Percentiles rank a stretch among this genome's conserved stretches.
phyloP scores from a whole-genome alignment of 1,284 basidiomycete genomes.

The Vanrija sp. region DNA sequence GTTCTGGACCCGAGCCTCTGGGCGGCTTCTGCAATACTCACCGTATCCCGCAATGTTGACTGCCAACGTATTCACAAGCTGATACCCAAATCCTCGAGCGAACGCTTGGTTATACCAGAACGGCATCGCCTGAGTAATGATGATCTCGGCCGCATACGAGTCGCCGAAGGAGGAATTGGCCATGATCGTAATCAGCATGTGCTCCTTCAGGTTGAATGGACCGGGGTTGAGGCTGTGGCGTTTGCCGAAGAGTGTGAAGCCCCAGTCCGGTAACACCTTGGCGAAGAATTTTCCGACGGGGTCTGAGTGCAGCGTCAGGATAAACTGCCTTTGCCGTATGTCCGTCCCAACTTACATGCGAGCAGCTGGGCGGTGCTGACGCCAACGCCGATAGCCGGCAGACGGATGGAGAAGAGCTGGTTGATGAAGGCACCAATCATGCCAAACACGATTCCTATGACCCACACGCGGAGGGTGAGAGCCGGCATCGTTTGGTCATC shows the following conservation, averaged over 20 bases:
- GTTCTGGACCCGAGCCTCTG: too few species aligned
- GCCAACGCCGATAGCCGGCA: conserved; percentile 59
- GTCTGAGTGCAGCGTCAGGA: background rate
- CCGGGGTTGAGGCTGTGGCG: conserved; percentile 47
- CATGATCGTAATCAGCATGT: conserved; percentile 35
- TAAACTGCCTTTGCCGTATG: background rate
- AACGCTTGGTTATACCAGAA: conserved; percentile 40
- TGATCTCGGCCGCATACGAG: conserved; percentile 46
- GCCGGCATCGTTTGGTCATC: conserved; percentile 74
- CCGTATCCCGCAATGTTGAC: conserved; percentile 55
- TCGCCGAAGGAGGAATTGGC: conserved; percentile 39
- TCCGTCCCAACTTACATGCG: conserved; percentile 10
- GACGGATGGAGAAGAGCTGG: conserved; percentile 51
- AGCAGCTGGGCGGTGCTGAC: conserved; percentile 14
- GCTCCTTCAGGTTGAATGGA: conserved; percentile 50
- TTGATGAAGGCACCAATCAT: conserved; percentile 66
- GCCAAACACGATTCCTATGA: conserved; percentile 56
- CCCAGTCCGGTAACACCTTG: conserved; percentile 6
- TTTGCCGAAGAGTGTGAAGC: conserved; percentile 52
- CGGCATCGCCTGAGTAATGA: conserved; percentile 34
- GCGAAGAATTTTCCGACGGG: conserved; percentile 12
- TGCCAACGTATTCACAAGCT: conserved; percentile 46
- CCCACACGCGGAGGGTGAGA: conserved; percentile 79
- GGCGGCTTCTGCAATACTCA: too few species aligned
- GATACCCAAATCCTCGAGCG: conserved; percentile 46